These are phyloP conservation scores for Pecoramyces ruminantium DNA, from an alignment of 192 early-diverging fungal genomes.

Conservation along the genomic window DNA sequence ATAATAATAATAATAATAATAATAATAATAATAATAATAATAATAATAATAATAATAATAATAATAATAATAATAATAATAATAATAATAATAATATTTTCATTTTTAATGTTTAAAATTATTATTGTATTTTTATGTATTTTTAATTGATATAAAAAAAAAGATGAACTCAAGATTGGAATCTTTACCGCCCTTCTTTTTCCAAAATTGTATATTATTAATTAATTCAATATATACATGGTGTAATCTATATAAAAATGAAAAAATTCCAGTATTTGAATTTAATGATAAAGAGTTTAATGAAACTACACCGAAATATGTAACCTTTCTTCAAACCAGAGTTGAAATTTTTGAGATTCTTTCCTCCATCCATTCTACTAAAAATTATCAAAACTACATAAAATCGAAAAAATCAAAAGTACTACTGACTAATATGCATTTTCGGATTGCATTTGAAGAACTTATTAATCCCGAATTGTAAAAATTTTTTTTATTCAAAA, in stretches of 20 bases:
- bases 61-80: no score
- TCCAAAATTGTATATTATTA: slow-evolving; percentile 20
- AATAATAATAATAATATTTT: no score
- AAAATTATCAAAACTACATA: slow-evolving; percentile 1
- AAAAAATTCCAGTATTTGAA: slow-evolving; percentile 1
- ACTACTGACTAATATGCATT: slow-evolving; percentile 12
- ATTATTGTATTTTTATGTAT: no score
- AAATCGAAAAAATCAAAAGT: slow-evolving; percentile 13
- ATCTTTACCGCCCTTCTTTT: neutral
- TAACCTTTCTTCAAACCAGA: neutral
- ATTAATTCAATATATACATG: slow-evolving; percentile 18
- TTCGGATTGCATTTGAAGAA: slow-evolving; percentile 19
- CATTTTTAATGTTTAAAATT: no score
- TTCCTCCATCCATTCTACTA: neutral
- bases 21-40: no score
- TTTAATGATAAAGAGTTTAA: slow-evolving; percentile 18
- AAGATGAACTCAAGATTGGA: slow-evolving; percentile 1
- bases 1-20: no score
- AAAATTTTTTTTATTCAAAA: slow-evolving; percentile 3
- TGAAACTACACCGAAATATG: slow-evolving; percentile 8
- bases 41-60: no score
- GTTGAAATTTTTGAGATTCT: neutral
- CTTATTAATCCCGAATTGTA: slow-evolving; percentile 14
- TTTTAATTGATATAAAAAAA: no score
- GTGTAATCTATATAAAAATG: slow-evolving; percentile 17